Conservation (phyloP, 176 grass and related monocot species). For the Triticum aestivum region DNA sequence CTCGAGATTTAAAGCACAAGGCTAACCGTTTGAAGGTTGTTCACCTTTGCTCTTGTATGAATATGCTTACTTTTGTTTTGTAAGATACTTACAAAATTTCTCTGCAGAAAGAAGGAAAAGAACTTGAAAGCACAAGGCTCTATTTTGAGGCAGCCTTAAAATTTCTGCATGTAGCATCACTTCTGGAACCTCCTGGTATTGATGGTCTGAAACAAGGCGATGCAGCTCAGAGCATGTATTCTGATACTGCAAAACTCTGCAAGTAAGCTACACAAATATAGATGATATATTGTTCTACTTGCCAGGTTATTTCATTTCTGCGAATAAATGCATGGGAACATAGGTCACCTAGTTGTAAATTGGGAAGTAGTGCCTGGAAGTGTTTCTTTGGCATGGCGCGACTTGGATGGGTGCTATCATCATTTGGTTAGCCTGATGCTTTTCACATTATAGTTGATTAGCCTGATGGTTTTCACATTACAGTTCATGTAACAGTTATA, state of each 20-base stretch:
- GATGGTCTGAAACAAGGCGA: slow-evolving; percentile 79
- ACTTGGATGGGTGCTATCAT: slow-evolving; percentile 2
- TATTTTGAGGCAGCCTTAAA: slow-evolving; percentile 98
- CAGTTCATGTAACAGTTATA: background rate
- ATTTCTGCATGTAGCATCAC: slow-evolving; percentile 85
- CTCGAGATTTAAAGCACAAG: slow-evolving; percentile 84
- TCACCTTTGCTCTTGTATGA: slow-evolving; percentile 9
- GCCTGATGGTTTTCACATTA: background rate
- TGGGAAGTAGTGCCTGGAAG: slow-evolving; percentile 4
- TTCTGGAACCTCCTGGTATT: slow-evolving; percentile 67
- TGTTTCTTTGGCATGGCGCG: slow-evolving; percentile 5
- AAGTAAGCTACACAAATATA: slow-evolving; percentile 68
- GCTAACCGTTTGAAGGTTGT: slow-evolving; percentile 95
- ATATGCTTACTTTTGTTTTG: slow-evolving; percentile 10
- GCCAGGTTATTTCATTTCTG: slow-evolving; percentile 8
- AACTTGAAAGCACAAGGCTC: slow-evolving; percentile 74
- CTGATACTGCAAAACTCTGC: slow-evolving; percentile 96
- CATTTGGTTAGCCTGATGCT: background rate
- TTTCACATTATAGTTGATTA: slow-evolving; percentile 1
- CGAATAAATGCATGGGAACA: background rate
- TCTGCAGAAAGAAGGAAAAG: slow-evolving; percentile 77
- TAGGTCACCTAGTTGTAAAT: slow-evolving; percentile 5
- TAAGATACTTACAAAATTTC: slow-evolving; percentile 29
- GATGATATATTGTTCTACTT: slow-evolving; percentile 20
- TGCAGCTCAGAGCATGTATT: slow-evolving; percentile 81